A percentile compares a stretch with the other conserved stretches of the same genome.
phyloP scores from a whole-genome alignment of 345 rosid genomes.

The Arabidopsis arenosa region DNA sequence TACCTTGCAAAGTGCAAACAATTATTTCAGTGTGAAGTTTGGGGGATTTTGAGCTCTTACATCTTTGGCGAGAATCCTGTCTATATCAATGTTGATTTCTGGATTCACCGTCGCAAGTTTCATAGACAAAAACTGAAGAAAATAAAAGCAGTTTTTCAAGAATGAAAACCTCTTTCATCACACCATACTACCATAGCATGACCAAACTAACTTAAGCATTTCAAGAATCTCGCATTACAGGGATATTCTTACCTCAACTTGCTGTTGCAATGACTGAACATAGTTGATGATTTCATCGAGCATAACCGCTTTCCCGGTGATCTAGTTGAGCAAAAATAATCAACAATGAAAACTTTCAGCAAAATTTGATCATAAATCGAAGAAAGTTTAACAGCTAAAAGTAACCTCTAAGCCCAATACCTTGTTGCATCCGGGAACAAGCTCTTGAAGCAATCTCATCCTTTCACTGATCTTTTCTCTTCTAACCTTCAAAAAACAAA shows the following conservation, averaged over 20 bases:
- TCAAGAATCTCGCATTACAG: conserved; percentile 11
- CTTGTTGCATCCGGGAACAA: conserved; percentile 98
- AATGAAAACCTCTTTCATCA: conserved; percentile 22
- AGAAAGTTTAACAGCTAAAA: conserved; percentile 6
- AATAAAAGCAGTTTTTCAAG: conserved; percentile 14
- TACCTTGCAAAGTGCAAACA: conserved; percentile 15
- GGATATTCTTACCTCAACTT: conserved; percentile 78
- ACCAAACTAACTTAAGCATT: conserved; percentile 28
- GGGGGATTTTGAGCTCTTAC: conserved; percentile 53
- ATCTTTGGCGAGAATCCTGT: conserved; percentile 81
- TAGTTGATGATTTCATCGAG: conserved; percentile 98
- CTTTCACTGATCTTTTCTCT: conserved; percentile 97
- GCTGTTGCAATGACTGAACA: conserved; percentile 94
- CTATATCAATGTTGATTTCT: conserved; percentile 68
- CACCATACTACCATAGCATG: not conserved
- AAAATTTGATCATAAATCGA: not conserved
- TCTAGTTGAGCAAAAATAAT: conserved; percentile 52
- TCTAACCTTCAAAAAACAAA: conserved; percentile 68
- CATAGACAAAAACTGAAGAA: conserved; percentile 88
- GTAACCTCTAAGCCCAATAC: conserved; percentile 46
- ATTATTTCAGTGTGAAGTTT: not conserved
- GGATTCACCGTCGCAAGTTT: conserved; percentile 97
- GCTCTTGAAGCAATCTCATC: conserved; percentile 96
- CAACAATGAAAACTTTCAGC: conserved; percentile 27
- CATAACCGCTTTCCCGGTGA: conserved; percentile 98